A percentile compares a stretch with the other conserved stretches of the same genome.
Evolutionary conservation across 2,329 filamentous ascomycete genomes (phyloP).

Genomic region (Seiridium unicorne): DNA sequence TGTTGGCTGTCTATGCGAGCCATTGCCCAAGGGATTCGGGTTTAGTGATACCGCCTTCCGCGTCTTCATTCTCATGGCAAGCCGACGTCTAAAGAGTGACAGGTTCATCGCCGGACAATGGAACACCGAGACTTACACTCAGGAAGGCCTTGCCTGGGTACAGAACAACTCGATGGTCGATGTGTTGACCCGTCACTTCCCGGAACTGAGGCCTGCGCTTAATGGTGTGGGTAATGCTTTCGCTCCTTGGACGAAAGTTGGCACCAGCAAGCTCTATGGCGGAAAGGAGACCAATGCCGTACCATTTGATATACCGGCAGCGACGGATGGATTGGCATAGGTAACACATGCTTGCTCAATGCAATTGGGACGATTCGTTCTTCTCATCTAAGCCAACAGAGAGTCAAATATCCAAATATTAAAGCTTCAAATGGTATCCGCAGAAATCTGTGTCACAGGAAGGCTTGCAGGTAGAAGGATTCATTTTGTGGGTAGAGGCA

Average conservation of each 20-base stretch:
- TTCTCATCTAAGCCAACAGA: no score
- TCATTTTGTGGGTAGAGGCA: no score
- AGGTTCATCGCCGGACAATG: conserved; percentile 40
- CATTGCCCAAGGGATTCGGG: conserved; percentile 41
- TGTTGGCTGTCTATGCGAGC: conserved; percentile 40
- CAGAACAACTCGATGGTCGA: conserved; percentile 40
- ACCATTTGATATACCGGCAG: background rate
- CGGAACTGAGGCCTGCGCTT: conserved; percentile 31
- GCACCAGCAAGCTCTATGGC: conserved; percentile 17
- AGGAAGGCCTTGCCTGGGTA: conserved; percentile 40
- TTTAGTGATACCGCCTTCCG: conserved; percentile 47
- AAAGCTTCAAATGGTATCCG: no score
- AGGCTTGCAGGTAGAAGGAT: no score
- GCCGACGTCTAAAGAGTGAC: conserved; percentile 40
- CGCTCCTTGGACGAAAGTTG: conserved; percentile 28
- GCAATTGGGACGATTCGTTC: no score
- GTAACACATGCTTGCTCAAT: no score
- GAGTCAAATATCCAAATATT: no score
- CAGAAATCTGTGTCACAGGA: no score
- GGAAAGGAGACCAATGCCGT: conserved; percentile 24
- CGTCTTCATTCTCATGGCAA: conserved; percentile 44
- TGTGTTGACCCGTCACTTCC: conserved; percentile 41
- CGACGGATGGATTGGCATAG: background rate
- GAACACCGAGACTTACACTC: conserved; percentile 37
- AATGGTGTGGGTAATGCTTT: conserved; percentile 30